A percentile compares a stretch with the other conserved stretches of the same genome.
Conservation (phyloP, 257 asterid species). For the Handroanthus guayacan region DNA sequence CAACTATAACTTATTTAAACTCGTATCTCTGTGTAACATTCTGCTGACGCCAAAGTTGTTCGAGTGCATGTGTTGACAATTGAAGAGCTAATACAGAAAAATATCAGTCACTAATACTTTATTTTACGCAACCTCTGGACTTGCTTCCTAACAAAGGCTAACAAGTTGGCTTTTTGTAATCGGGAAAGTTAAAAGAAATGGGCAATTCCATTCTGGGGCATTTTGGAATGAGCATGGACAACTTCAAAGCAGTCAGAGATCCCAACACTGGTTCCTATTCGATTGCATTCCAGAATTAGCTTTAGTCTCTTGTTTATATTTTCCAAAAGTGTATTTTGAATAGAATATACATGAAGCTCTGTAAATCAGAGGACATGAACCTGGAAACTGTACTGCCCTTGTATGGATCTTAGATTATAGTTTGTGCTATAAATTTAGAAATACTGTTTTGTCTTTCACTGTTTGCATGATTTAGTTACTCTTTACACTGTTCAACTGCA, state of each 20-base stretch:
- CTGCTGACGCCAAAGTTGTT: too few relatives aligned
- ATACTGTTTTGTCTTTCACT: background rate
- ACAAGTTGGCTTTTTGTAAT: background rate
- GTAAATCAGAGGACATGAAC: too few relatives aligned
- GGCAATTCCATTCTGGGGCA: slow-evolving; percentile 89
- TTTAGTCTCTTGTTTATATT: too few relatives aligned
- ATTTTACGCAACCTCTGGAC: background rate
- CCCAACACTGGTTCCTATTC: slow-evolving; percentile 85
- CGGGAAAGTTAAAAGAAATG: slow-evolving; percentile 91
- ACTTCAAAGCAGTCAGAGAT: slow-evolving; percentile 86
- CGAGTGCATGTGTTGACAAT: too few relatives aligned
- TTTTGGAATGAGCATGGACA: slow-evolving; percentile 90
- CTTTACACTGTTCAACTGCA: too few relatives aligned
- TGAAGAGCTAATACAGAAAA: too few relatives aligned
- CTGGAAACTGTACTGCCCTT: background rate
- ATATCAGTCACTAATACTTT: background rate
- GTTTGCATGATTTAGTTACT: too few relatives aligned
- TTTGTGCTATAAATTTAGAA: background rate
- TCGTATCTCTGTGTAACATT: too few relatives aligned
- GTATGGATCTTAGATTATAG: background rate
- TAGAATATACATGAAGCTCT: too few relatives aligned
- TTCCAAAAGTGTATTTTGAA: too few relatives aligned
- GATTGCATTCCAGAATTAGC: too few relatives aligned
- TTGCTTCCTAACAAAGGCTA: background rate
- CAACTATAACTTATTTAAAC: too few relatives aligned